Conservation (phyloP, 768 basidiomycete species). For the Pulveroboletus sp. region DNA sequence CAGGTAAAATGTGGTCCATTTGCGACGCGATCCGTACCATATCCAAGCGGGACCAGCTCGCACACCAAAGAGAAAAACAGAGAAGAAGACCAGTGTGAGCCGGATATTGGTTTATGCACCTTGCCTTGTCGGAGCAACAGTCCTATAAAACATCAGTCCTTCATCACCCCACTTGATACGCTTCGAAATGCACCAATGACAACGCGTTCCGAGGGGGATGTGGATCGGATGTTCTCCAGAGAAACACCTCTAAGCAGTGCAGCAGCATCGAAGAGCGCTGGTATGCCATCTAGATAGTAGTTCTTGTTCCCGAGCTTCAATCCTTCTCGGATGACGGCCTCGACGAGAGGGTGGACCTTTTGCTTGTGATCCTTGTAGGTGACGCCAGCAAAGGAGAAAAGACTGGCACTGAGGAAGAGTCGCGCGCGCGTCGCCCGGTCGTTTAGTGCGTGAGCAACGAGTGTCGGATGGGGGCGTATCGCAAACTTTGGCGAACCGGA, state of each 20-base stretch:
- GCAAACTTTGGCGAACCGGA: slow-evolving; percentile 10
- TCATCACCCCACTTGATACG: not conserved
- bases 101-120: slow-evolving; percentile 62
- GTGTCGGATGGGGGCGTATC: slow-evolving; percentile 33
- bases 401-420: slow-evolving; percentile 74
- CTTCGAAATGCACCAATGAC: slow-evolving; percentile 48
- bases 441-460: slow-evolving; percentile 32
- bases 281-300: slow-evolving; percentile 75
- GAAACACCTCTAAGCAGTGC: slow-evolving; percentile 35
- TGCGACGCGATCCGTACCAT: slow-evolving; percentile 29
- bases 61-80: slow-evolving; percentile 73
- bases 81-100: slow-evolving; percentile 68
- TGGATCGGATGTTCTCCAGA: slow-evolving; percentile 34
- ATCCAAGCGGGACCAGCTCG: slow-evolving; percentile 60
- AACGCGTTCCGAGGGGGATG: slow-evolving; percentile 47
- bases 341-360: slow-evolving; percentile 54
- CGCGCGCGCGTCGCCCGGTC: slow-evolving; percentile 43
- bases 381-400: slow-evolving; percentile 67
- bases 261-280: slow-evolving; percentile 58
- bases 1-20: not conserved
- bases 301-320: slow-evolving; percentile 80
- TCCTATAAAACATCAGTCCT: slow-evolving; percentile 39
- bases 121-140: slow-evolving; percentile 62
- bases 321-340: slow-evolving; percentile 76
- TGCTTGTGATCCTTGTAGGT: slow-evolving; percentile 65